Base-by-base conservation (phyloP, 2,329 filamentous ascomycete species). In the Gaeumannomyces sp. region DNA sequence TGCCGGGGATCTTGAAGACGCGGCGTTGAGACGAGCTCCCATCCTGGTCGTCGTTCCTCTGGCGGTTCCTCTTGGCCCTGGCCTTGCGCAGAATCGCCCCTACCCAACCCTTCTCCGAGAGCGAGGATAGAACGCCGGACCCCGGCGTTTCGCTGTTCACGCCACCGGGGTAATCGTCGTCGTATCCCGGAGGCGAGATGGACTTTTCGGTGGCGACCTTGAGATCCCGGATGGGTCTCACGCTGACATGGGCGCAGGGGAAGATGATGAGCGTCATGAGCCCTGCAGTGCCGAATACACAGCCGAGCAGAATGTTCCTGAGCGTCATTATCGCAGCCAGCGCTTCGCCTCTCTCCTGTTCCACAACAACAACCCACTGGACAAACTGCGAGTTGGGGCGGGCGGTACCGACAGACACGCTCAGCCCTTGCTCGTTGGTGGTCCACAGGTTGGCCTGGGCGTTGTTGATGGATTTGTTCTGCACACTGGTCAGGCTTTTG, bases 301-400 rank as follows among this genome's bases (percentile, higher is more conserved):
- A 96, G 6, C 87, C 91, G 2, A 97, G 76, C 1, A 97, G 83
- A 62, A 97, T 91, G 61, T 89, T 88, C 27, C 91, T 86, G n/a
- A 97, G 80, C 27, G 86, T 87, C 33, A 81, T 77, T 65, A 97
- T 93, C 0, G 93, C 90, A 10, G 81, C 80, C 77, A 90, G 93
- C 0, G 93, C 91, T 75, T 97, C 93, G 28, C 74, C 74, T 67
- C 86, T 86, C 2, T 86, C 80, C 74, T 95, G 89, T 73, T 97
- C 93, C 0, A 97, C 85, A 2, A 96, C 71, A 4, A 97, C 78
- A 6, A 91, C 87, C 93, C 93, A 97, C 71, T 94, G 86, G 10
- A 91, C 91, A 63, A 96, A 77, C 0, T 77, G 73, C 6, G 83
- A 91, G 64, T 85, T 81, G 0, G 90, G 86, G 14, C 89, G 81